Evolutionary conservation across 2,329 filamentous ascomycete genomes (phyloP), one percentile per base, ranked within the genome.

Genomic region (Mycosphaerella sp.): DNA sequence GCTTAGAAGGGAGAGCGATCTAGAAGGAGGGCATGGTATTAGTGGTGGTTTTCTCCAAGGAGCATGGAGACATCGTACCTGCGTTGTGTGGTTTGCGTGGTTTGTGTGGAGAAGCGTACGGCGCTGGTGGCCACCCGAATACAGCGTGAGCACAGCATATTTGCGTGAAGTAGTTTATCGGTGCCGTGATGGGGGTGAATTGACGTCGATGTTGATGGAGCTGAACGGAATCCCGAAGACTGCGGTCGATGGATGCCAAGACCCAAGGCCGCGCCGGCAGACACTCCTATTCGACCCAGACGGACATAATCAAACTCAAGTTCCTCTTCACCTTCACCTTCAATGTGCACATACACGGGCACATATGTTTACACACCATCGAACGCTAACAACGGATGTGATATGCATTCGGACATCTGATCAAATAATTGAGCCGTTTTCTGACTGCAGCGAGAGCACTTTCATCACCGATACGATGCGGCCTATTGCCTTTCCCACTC

Each of bases 1-100:
- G 32, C 60, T 59, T 23, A 65, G 58, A 26, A 58, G 55, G 53
- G 56, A 56, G 52, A 64, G 58, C 5, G 57, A 55, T 57, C 63
- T 65, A 45, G 12, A 23, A 11, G 34, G 32, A 34, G 26, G 4
- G 26, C 5, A 29, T 1, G 9, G 17, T 44, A 11, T 51, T n/a
- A 51, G 48, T 38, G 10, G 32, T 17, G 23, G 41, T 32, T 17
- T 2, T n/a, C 10, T 23, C 1, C 11, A 7, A 6, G n/a, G 4
- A 7, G 34, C 14, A 4, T n/a, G 6, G 23, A 34, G n/a, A 29
- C n/a, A 3, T 26, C 29, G 36, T 4, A 49, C 48, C 48, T 39
- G 8, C 48, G 41, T 45, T 51, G 48, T 45, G 42, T 45, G n/a
- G 41, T 31, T 11, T 45, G 41, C 4, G 23, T 14, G 8, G 48